Evolutionary conservation across 2,329 filamentous ascomycete species (phyloP), one percentile per base, ranked within the genome.

Genomic region (Trichoderma guizhouense): DNA sequence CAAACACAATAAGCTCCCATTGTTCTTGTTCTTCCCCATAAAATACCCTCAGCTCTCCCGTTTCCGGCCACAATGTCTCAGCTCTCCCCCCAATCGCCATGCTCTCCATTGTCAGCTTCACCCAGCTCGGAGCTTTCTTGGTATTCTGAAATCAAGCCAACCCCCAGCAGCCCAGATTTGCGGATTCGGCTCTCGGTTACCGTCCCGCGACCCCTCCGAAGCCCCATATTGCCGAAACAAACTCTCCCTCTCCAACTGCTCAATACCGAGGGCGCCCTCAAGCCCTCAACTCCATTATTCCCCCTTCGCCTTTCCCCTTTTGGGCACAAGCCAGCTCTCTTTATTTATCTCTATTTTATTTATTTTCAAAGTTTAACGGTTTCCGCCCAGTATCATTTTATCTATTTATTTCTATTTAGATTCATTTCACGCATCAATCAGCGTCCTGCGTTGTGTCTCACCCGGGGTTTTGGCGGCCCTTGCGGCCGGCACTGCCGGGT

Each of bases 161-260:
- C 26, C 55, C n/a, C 14, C n/a, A 51, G 39, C 39, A 61, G 66
- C 34, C 34, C 34, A 36, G 34, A 15, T 36, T 68, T 12, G 66
- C 66, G 66, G 55, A 61, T 51, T 69, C 66, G 66, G 66, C 66
- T 34, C 21, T 69, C 66, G 66, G 66, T 32, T 26, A 24, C 34
- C 65, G 39, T 43, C 28, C 57, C 57, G 32, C 34, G 9, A 5
- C 36, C 57, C 57, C n/a, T 36, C 39, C 30, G 36, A 28, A 21
- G 43, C 55, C 26, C 66, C 66, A 69, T 69, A 51, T 51, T 69
- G 28, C 66, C 66, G 66, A 69, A 47, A 51, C 53, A 61, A 28
- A 28, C 63, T 43, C 47, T n/a, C 24, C n/a, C 47, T n/a, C 24
- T n/a, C 7, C 5, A 32, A 8, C 32, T 34, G 12, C 26, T 30